Evolutionary conservation across 257 asterid species (phyloP).

Genomic region (Paraleonurus japonicus): DNA sequence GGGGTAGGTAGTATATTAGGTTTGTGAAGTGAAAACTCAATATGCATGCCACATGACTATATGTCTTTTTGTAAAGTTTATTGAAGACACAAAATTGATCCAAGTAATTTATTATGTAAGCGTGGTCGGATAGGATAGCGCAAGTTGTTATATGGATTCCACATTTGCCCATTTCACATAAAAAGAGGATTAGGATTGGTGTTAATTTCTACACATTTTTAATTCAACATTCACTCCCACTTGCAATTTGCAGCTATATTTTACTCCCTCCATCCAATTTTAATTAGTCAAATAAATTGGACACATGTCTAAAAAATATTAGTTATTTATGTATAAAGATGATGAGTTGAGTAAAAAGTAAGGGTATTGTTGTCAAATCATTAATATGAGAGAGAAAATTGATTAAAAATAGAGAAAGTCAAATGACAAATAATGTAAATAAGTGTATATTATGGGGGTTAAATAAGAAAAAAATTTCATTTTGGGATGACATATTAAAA

Average conservation of each 20-base stretch:
- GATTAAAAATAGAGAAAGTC: no score
- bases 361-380: no score
- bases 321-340: no score
- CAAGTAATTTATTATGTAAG: neutral
- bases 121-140: constrained; percentile 32
- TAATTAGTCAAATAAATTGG: no score
- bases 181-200: constrained; percentile 16
- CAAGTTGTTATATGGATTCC: constrained; percentile 38
- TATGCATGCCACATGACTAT: constrained; percentile 14
- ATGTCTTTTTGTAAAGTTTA: constrained; percentile 19
- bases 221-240: constrained; percentile 12
- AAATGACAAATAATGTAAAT: no score
- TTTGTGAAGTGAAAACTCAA: constrained; percentile 16
- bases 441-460: no score
- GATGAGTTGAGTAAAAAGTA: no score
- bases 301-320: no score
- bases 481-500: no score
- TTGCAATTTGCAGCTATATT: neutral
- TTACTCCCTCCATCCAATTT: no score
- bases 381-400: no score
- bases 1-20: constrained; percentile 27
- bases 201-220: neutral
- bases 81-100: neutral
- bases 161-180: constrained; percentile 29
- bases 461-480: no score